phyloP scores from a whole-genome alignment of 192 early-diverging fungal genomes.

The Phlyctochytrium planicorne region DNA sequence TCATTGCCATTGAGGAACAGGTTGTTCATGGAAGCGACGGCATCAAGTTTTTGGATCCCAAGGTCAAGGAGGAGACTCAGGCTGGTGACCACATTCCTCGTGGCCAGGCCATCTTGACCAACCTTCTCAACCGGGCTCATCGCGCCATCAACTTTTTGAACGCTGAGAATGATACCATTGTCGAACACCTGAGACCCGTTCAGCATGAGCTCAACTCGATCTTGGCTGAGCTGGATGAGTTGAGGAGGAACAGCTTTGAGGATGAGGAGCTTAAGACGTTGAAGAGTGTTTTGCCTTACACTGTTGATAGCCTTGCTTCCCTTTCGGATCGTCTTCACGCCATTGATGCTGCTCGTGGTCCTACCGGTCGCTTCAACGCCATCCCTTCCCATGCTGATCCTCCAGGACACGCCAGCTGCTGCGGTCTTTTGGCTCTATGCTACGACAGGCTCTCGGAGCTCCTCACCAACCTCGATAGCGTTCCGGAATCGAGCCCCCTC shows the following conservation, averaged over 20 bases:
- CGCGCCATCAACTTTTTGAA: slow-evolving; percentile 9
- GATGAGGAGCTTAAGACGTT: not conserved
- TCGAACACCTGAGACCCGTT: slow-evolving; percentile 18
- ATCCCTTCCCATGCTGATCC: not conserved
- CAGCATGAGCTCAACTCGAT: slow-evolving; percentile 19
- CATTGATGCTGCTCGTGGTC: slow-evolving; percentile 16
- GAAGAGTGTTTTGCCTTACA: not conserved
- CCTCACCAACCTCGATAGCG: slow-evolving; percentile 17
- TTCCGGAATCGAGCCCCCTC: slow-evolving; percentile 10
- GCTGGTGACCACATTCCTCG: slow-evolving; percentile 16
- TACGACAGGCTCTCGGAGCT: slow-evolving; percentile 17
- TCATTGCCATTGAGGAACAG: slow-evolving; percentile 15
- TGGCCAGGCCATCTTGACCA: slow-evolving; percentile 25
- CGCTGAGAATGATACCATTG: slow-evolving; percentile 13
- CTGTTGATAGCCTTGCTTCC: slow-evolving; percentile 13
- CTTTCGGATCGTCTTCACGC: slow-evolving; percentile 19
- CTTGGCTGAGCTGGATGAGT: not conserved
- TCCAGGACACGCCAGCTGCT: slow-evolving; percentile 20
- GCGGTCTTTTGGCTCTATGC: slow-evolving; percentile 20
- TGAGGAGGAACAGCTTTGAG: not conserved
- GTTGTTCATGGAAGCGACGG: not conserved
- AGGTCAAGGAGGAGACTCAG: not conserved
- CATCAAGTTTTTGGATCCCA: slow-evolving; percentile 18
- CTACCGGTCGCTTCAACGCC: slow-evolving; percentile 9
- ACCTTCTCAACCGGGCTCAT: slow-evolving; percentile 17